Evolutionary conservation across 345 rosid genomes (phyloP), one percentile per base, ranked within the genome.

Genomic region (Raphanus sativus): DNA sequence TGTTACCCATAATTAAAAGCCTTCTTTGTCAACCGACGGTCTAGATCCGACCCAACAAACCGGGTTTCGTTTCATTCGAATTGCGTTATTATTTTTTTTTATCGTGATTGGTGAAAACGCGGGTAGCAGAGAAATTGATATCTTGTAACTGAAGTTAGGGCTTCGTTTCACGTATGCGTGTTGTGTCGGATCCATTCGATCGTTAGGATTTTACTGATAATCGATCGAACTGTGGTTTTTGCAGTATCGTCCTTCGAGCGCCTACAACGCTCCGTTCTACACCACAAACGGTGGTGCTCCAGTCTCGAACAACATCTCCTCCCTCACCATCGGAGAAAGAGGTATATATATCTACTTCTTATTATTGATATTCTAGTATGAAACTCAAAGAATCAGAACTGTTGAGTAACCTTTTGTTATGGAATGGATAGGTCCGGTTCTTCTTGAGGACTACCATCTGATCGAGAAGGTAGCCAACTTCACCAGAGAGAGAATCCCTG

Each of bases 401-500:
- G 36, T 33, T 33, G n/a, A n/a, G 36, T 33, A 33, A 33, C 36
- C 36, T 1, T 33, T 33, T 59, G 33, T 38, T 32, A 9, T 78
- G 73, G 25, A 5, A 21, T 21, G 0, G 21, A 21, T 85, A 95
- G 99, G 99, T 85, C 99, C 99, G 24, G 88, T 95, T 76, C 94
- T 95, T 69, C 96, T 92, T 13, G 98, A 95, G 93, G 99, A 95
- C 74, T 95, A 92, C 80, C 99, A 95, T 84, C 64, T 95, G 82
- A 85, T 95, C 42, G 98, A 95, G 70, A 95, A 95, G 73, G 85
- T 95, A 32, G 98, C 99, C 72, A 89, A 92, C 59, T 92, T 95
- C 77, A 93, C 89, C 50, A 89, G 99, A 71, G 98, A 95, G 84
- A 67, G 99, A 54, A 91, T 95, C 70, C 99, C 98, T 54, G 98